These are phyloP conservation scores for Yamadazyma trypodendri DNA, from an alignment of 1,139 yeast species.

Conservation along the genomic window DNA sequence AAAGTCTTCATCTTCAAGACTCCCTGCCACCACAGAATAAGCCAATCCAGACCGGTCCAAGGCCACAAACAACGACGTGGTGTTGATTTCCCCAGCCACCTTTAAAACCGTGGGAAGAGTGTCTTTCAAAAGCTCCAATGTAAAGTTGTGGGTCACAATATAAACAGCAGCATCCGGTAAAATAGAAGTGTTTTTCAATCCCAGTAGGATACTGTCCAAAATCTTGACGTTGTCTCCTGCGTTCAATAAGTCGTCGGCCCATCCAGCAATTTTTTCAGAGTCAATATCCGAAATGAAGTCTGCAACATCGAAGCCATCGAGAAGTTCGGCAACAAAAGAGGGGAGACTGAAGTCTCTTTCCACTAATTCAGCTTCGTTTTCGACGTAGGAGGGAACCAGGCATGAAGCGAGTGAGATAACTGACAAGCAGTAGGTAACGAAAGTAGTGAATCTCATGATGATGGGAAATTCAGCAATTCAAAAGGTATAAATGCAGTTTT, in stretches of 20 bases:
- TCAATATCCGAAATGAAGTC: conserved; percentile 21
- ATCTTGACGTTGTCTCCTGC: conserved; percentile 22
- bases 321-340: conserved; percentile 16
- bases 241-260: conserved; percentile 26
- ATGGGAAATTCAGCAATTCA: not conserved
- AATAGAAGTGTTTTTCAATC: conserved; percentile 24
- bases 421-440: conserved; percentile 20
- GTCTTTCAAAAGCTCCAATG: conserved; percentile 21
- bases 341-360: conserved; percentile 23
- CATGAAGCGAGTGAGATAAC: conserved; percentile 13
- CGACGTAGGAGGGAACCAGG: conserved; percentile 14
- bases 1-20: conserved; percentile 25
- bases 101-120: conserved; percentile 20
- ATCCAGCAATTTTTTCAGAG: conserved; percentile 33
- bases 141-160: conserved; percentile 26
- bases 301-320: conserved; percentile 21
- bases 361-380: conserved; percentile 14
- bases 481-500: not conserved
- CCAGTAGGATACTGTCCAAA: conserved; percentile 26
- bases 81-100: conserved; percentile 20
- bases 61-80: conserved; percentile 32
- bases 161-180: conserved; percentile 27
- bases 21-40: conserved; percentile 28
- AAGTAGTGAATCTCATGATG: conserved; percentile 20
- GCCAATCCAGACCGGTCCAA: conserved; percentile 35